These are phyloP conservation scores for Rhynchospora pubera DNA, from an alignment of 176 grass and related monocot species.

Conservation along the genomic window DNA sequence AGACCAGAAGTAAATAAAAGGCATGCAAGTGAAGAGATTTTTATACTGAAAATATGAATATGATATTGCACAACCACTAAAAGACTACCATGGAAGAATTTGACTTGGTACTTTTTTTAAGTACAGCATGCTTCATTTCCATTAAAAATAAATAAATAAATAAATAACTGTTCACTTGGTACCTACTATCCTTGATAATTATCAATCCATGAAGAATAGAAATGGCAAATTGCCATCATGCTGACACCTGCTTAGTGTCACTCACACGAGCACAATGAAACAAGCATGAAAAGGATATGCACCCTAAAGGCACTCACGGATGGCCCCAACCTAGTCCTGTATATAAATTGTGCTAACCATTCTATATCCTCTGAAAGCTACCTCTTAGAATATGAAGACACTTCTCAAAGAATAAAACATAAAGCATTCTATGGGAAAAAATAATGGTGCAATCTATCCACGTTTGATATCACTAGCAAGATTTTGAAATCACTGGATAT, in stretches of 20 bases:
- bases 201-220: neutral
- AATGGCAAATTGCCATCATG: conserved; percentile 8
- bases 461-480: conserved; percentile 13
- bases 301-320: neutral
- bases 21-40: neutral
- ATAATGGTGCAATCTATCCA: conserved; percentile 1
- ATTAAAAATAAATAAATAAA: too few relatives aligned
- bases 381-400: neutral
- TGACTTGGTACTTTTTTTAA: neutral
- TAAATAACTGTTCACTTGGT: neutral
- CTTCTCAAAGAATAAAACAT: neutral
- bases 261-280: conserved; percentile 2
- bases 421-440: conserved; percentile 3
- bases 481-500: conserved; percentile 10
- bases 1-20: neutral
- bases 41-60: neutral
- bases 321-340: neutral
- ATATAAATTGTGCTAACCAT: neutral
- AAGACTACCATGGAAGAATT: neutral
- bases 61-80: neutral
- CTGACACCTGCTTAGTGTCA: conserved; percentile 14
- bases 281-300: neutral
- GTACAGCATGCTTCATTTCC: neutral
- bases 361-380: neutral
- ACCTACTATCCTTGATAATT: neutral